A percentile compares a stretch with the other conserved stretches of the same genome.
Conservation (phyloP, 306 rosid genomes). For the Acacia acuminata region DNA sequence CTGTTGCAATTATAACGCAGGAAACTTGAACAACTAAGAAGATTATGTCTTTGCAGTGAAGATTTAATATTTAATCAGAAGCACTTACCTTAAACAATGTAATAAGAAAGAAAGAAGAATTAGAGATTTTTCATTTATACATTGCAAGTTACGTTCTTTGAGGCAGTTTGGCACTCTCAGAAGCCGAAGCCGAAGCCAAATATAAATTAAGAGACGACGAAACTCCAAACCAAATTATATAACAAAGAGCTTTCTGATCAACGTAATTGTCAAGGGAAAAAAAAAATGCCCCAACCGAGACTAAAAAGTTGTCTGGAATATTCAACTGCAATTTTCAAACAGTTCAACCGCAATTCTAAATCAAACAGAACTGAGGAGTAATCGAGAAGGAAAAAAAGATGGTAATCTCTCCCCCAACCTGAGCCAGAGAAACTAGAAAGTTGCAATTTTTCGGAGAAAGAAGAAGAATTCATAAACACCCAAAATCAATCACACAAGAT, state of each 20-base stretch:
- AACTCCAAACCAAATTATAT: slow-evolving; percentile 12
- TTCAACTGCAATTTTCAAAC: background rate
- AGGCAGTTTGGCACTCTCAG: background rate
- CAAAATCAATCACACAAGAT: background rate
- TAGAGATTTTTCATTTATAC: background rate
- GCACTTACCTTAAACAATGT: background rate
- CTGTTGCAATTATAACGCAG: background rate
- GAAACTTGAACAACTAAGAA: slow-evolving; percentile 22
- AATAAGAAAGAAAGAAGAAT: background rate
- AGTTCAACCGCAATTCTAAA: background rate
- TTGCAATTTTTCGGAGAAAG: background rate
- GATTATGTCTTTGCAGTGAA: background rate
- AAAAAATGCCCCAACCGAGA: background rate
- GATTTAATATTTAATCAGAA: background rate
- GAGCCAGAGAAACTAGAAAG: slow-evolving; percentile 23
- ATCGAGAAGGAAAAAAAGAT: slow-evolving; percentile 7
- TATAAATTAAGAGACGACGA: background rate
- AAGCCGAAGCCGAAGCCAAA: slow-evolving; percentile 1
- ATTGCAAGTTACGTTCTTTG: background rate
- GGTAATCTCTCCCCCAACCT: background rate
- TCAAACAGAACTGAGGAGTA: background rate
- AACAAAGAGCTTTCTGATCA: background rate
- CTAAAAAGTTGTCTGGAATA: background rate
- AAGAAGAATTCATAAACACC: background rate
- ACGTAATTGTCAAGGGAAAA: background rate